These are phyloP conservation scores for Plasmodium inui DNA, from an alignment of 169 alveolate genomes.

Conservation along the genomic window DNA sequence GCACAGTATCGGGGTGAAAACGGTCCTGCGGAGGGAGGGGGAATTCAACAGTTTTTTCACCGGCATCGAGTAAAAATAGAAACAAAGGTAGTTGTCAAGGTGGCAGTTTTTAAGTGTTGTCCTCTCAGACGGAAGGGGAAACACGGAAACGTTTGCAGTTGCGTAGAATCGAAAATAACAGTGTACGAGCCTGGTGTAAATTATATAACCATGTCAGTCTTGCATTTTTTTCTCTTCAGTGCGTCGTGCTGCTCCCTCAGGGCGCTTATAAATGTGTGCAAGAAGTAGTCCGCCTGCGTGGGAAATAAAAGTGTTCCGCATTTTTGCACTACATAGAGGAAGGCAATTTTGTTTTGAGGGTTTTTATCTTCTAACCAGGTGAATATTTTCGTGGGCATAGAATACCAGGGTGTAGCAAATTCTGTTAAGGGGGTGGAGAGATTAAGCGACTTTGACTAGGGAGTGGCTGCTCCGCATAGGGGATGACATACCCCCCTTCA, in stretches of 20 bases:
- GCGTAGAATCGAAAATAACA: not conserved
- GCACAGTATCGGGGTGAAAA: conserved; percentile 39
- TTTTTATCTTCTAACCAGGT: conserved; percentile 27
- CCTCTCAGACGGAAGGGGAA: not conserved
- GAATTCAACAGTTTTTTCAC: not conserved
- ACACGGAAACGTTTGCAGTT: not conserved
- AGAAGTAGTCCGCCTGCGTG: conserved; percentile 48
- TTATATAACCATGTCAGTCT: conserved; percentile 7
- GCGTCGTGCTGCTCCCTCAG: conserved; percentile 12
- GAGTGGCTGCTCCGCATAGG: not conserved
- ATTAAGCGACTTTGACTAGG: not conserved
- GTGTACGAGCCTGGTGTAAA: not conserved
- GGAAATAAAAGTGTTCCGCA: not conserved
- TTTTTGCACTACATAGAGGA: not conserved
- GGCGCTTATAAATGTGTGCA: conserved; percentile 12
- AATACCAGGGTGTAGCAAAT: conserved; percentile 41
- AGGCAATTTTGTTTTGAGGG: not conserved
- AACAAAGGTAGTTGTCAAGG: not conserved
- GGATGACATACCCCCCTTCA: not conserved
- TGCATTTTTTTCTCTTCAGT: not conserved
- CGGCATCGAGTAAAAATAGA: not conserved
- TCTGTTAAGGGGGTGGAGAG: not conserved
- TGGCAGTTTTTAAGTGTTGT: not conserved
- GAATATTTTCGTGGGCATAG: conserved; percentile 46
- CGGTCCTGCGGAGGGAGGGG: not conserved